Base-by-base conservation (phyloP, 176 grass and related monocot genomes). In the Zea luxurians region DNA sequence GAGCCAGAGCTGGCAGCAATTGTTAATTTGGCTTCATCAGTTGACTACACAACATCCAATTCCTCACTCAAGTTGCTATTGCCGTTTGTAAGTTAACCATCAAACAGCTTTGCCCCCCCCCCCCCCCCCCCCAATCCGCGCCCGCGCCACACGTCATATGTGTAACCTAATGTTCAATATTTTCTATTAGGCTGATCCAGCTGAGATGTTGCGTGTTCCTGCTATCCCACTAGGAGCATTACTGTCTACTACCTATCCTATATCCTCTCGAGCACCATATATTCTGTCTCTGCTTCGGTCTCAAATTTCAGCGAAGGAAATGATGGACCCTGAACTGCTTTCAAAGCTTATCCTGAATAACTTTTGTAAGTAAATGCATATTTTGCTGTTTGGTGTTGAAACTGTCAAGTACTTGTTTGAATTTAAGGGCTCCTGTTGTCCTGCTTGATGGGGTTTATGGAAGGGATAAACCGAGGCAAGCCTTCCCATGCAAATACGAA, bases 31-130 rank as follows among this genome's bases (percentile, higher is more conserved):
- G 91, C 91, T 67, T 94, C 94, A 79, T 97, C 94, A 64, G 79
- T 97, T 70, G 94, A 97, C 83, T 92, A 97, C 78, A 94, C 94
- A 82, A 90, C 94, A 76, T 97, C 94, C 43, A 90, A 92, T 76
- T 97, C 94, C 64, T 94, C 94, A 76, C 84, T 93, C 63, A 97
- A 97, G 87, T 81, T 97, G 82, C 46, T 97, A 49, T 74, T 97
- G 61, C 94, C 94, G 71, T 73, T 97, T 86, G 94, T 97, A 93
- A 87, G 83, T 84, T 66, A 64, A 75, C 78, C 13, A 64, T 64
- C 59, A 13, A 81, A 13, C 27, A 61, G 8, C 63, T 62, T 70
- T 59, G 13, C 35, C 13, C 71, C 52, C 0, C 52, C 5, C 52
- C 0, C 52, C 5, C 52, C 0, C 49, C 13, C 48, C 7, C 44